Evolutionary conservation across 768 basidiomycete genomes (phyloP), one percentile per base, ranked within the genome.

Genomic region (Hydnomerulius pinastri): DNA sequence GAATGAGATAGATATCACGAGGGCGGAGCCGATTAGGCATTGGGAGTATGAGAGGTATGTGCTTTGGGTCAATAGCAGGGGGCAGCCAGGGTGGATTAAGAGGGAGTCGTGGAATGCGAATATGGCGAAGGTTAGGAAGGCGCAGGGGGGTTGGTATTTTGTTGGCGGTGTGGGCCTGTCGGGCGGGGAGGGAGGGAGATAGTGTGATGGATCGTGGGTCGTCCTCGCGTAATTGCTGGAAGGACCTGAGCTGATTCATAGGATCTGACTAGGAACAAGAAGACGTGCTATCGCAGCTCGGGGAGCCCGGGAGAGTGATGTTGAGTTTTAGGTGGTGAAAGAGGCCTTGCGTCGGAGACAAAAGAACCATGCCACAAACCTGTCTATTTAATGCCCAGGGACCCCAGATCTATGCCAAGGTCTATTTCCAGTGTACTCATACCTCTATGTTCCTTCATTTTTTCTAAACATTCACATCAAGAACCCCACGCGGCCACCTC

Each of bases 401-500:
- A n/a, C n/a, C n/a, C n/a, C n/a, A n/a, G n/a, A n/a, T 58, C 32
- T 50, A 56, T 50, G 4, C 38, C 37, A 43, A 41, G 11, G 5
- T 54, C 38, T 51, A 56, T 38, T 12, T 20, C 20, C 6, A 29
- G 40, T 32, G 32, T 37, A 23, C 27, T 30, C 24, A 38, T 28
- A 18, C 7, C 24, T 27, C 24, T 3, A n/a, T n/a, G 23, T 20
- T 27, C 27, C 30, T 27, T 39, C n/a, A 15, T 8, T 33, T 33
- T n/a, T n/a, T 35, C n/a, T n/a, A 35, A 18, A 7, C 17, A 17
- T 21, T n/a, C n/a, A n/a, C 8, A 43, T 54, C 47, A 59, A 40
- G 35, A 23, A 46, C 20, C 24, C 65, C 59, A 65, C 20, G 27
- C 24, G 29, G 28, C 48, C 49, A 55, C 56, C 46, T 67, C 65